A percentile compares a stretch with the other conserved stretches of the same genome.
Conservation (phyloP, 164 flowering plant species). For the Magnolia changhungtana region DNA sequence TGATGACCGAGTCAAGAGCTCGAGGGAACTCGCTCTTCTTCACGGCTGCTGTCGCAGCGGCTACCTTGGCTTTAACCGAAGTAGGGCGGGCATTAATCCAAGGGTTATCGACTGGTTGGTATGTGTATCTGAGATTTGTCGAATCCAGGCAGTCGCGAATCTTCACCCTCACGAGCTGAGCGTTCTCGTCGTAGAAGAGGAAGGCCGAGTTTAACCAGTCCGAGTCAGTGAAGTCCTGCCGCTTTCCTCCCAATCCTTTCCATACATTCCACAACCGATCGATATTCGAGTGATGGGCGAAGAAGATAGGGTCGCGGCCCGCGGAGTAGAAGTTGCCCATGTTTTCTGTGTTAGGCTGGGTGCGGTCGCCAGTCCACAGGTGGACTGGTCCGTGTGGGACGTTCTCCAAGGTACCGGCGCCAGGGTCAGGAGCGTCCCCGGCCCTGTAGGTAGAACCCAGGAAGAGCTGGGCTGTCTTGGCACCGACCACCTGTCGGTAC, state of each 20-base stretch:
- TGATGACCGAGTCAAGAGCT: conserved; percentile 26
- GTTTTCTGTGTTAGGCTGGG: conserved; percentile 8
- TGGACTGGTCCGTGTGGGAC: conserved; percentile 17
- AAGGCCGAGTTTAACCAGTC: conserved; percentile 3
- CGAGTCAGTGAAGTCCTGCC: not conserved
- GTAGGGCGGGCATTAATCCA: conserved; percentile 36
- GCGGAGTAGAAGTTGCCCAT: not conserved
- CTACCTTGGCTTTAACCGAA: not conserved
- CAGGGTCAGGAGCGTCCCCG: not conserved
- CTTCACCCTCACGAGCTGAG: conserved; percentile 39
- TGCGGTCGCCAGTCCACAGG: not conserved
- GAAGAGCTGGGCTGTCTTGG: not conserved
- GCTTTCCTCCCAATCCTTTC: not conserved
- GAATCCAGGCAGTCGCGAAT: conserved; percentile 41
- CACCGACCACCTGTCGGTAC: not conserved
- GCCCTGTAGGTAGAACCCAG: conserved; percentile 2
- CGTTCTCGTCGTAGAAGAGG: conserved; percentile 17
- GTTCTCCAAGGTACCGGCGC: conserved; percentile 16
- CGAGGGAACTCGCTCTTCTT: conserved; percentile 38
- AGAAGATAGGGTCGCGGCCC: not conserved
- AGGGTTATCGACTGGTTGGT: conserved; percentile 47
- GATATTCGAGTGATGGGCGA: not conserved
- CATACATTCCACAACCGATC: not conserved
- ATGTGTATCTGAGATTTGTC: conserved; percentile 33
- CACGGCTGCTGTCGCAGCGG: conserved; percentile 28